Evolutionary conservation across 441 rosid species (phyloP).

Genomic region (Pelargonium australe): DNA sequence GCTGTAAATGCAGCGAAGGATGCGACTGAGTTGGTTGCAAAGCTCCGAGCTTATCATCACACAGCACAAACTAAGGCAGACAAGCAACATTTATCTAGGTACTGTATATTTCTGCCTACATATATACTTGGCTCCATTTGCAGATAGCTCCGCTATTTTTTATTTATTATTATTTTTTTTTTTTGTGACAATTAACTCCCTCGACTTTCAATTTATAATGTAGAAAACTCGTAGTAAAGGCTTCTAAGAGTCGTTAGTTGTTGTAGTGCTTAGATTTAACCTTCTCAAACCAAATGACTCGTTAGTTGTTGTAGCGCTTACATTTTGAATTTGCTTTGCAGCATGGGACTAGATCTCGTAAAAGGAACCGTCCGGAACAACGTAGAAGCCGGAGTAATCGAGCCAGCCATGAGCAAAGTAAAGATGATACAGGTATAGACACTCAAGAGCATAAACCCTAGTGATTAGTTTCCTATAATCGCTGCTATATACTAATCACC

Average conservation of each 20-base stretch:
- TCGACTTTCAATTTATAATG: neutral
- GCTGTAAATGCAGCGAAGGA: conserved; percentile 98
- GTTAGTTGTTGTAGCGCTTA: too few relatives aligned
- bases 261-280: neutral
- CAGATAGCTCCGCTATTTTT: too few relatives aligned
- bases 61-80: conserved; percentile 94
- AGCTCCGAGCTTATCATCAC: conserved; percentile 90
- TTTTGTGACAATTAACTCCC: neutral
- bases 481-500: too few relatives aligned
- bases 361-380: conserved; percentile 83
- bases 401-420: conserved; percentile 99
- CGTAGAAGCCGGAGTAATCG: conserved; percentile 93
- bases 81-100: conserved; percentile 88
- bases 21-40: conserved; percentile 91
- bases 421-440: conserved; percentile 86
- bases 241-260: neutral
- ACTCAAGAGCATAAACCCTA: neutral
- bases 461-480: too few relatives aligned
- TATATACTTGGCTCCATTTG: neutral
- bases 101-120: conserved; percentile 5
- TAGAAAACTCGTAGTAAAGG: neutral
- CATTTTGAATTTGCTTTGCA: conserved; percentile 26
- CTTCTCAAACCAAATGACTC: too few relatives aligned
- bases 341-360: conserved; percentile 88
- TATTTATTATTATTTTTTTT: neutral